A percentile compares a stretch with the other conserved stretches of the same genome.
These are phyloP conservation scores for Pseudofabraea citricarpa DNA, from an alignment of 2,329 filamentous ascomycete species.

Conservation along the genomic window DNA sequence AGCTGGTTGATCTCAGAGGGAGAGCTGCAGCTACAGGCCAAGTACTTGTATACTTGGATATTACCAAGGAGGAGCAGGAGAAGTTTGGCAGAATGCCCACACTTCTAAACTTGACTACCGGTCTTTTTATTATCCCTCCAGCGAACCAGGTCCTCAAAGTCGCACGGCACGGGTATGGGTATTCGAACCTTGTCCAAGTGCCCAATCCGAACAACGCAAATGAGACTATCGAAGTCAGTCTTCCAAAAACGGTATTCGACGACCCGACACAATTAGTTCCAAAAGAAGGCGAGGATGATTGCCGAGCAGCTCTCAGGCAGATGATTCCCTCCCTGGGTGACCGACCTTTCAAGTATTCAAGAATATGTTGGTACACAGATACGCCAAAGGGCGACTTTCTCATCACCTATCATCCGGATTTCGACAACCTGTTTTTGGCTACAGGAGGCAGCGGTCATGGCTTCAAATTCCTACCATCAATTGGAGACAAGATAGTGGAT, in stretches of 20 bases:
- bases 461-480: conserved; percentile 45
- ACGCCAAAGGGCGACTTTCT: conserved; percentile 61
- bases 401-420: conserved; percentile 48
- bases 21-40: conserved; percentile 79
- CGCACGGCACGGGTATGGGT: conserved; percentile 56
- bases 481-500: conserved; percentile 39
- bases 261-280: conserved; percentile 17
- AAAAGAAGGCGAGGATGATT: conserved; percentile 14
- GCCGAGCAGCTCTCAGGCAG: conserved; percentile 22
- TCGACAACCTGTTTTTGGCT: conserved; percentile 41
- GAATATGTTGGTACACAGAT: conserved; percentile 63
- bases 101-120: conserved; percentile 64
- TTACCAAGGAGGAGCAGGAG: conserved; percentile 67
- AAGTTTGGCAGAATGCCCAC: conserved; percentile 63
- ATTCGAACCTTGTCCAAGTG: conserved; percentile 35
- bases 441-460: conserved; percentile 44
- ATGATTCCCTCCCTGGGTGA: conserved; percentile 50
- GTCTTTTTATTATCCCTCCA: conserved; percentile 73
- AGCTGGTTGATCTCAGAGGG: conserved; percentile 72
- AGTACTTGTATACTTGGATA: conserved; percentile 68
- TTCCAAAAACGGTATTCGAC: conserved; percentile 18
- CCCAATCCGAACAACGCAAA: conserved; percentile 10
- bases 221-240: conserved; percentile 8
- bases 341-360: conserved; percentile 43
- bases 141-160: conserved; percentile 49